Conservation (phyloP, 345 rosid genomes). For the Brassica incana region DNA sequence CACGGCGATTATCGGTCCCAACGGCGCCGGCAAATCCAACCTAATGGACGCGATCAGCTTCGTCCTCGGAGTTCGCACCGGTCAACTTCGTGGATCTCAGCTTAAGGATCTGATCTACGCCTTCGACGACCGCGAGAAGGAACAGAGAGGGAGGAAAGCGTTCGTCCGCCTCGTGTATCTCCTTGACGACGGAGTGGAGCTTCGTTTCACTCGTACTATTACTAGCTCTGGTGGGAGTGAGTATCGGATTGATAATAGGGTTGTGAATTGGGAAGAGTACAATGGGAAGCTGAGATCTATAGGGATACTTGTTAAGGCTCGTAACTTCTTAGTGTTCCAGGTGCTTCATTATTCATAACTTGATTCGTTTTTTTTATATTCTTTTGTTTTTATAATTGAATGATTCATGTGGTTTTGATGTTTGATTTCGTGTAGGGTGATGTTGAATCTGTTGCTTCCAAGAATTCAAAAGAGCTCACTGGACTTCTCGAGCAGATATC, state of each 20-base stretch:
- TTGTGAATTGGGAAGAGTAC: conserved; percentile 89
- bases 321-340: conserved; percentile 97
- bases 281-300: conserved; percentile 68
- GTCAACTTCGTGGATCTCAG: conserved; percentile 95
- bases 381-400: neutral
- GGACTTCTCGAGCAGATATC: conserved; percentile 90
- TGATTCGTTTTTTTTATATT: neutral
- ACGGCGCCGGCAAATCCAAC: conserved; percentile 96
- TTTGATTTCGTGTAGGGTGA: conserved; percentile 60
- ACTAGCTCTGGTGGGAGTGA: conserved; percentile 81
- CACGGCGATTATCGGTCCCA: conserved; percentile 97
- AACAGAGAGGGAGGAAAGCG: conserved; percentile 83
- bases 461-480: conserved; percentile 92
- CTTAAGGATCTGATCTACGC: conserved; percentile 95
- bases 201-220: conserved; percentile 73
- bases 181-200: conserved; percentile 70
- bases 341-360: conserved; percentile 33
- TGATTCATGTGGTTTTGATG: neutral
- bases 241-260: conserved; percentile 73
- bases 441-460: conserved; percentile 98
- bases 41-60: conserved; percentile 99
- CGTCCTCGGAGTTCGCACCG: conserved; percentile 94
- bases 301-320: conserved; percentile 95
- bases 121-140: conserved; percentile 86
- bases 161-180: conserved; percentile 77